Percentiles rank a stretch among this genome's conserved stretches.
Conservation (phyloP, 805 yeast species). For the Jamesozyma jinghongensis region DNA sequence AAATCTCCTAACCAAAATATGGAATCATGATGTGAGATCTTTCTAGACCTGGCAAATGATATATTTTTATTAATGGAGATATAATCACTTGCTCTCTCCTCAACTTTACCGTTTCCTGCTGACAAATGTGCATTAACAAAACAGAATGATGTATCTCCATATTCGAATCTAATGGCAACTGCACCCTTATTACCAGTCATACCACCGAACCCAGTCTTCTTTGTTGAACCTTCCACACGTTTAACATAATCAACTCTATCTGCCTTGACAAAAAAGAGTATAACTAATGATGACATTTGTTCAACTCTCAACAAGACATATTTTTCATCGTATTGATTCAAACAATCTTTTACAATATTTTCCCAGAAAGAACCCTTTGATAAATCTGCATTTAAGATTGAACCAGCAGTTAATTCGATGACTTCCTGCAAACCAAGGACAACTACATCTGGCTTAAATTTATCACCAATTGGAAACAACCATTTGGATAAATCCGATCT, state of each 20-base stretch:
- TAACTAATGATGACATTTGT: constrained; percentile 62
- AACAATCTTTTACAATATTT: constrained; percentile 47
- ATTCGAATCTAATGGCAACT: constrained; percentile 80
- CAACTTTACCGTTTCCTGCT: constrained; percentile 74
- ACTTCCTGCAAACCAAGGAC: constrained; percentile 90
- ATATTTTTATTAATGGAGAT: constrained; percentile 65
- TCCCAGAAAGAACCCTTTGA: constrained; percentile 76
- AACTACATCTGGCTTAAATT: constrained; percentile 61
- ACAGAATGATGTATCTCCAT: constrained; percentile 71
- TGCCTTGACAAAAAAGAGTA: constrained; percentile 52
- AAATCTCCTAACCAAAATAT: constrained; percentile 94
- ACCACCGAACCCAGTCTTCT: constrained; percentile 93
- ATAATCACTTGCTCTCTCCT: constrained; percentile 82
- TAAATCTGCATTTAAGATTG: constrained; percentile 74
- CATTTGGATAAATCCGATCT: constrained; percentile 55
- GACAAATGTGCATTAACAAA: constrained; percentile 89
- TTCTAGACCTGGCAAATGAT: constrained; percentile 65
- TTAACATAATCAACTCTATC: constrained; percentile 45
- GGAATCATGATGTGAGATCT: constrained; percentile 74
- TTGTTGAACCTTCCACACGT: constrained; percentile 80
- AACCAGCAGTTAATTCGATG: constrained; percentile 85
- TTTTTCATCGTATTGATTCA: constrained; percentile 46
- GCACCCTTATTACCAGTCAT: constrained; percentile 97
- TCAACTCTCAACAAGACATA: constrained; percentile 63
- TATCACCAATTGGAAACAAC: constrained; percentile 67